These are phyloP conservation scores for Fonsecaea pugnacius DNA, from an alignment of 2,329 filamentous ascomycete genomes.

Conservation along the genomic window DNA sequence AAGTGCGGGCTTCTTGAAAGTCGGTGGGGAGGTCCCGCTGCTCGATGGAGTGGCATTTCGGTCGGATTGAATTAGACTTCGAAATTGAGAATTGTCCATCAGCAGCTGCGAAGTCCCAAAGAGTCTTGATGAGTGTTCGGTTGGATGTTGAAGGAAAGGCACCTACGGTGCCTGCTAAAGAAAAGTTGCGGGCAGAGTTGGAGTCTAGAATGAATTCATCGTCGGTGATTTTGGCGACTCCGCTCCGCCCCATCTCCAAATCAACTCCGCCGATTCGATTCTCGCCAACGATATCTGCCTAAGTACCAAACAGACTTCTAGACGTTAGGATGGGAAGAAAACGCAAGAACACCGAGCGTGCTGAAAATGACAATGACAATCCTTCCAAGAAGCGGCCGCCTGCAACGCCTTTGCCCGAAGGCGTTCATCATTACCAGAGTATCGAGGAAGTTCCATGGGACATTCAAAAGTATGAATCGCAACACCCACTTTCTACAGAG, in stretches of 20 bases:
- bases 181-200: slow-evolving; percentile 1
- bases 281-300: background rate
- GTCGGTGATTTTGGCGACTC: background rate
- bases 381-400: slow-evolving; percentile 20
- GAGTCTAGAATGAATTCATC: slow-evolving; percentile 1
- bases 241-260: background rate
- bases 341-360: slow-evolving; percentile 20
- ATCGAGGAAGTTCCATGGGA: slow-evolving; percentile 76
- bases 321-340: slow-evolving; percentile 23
- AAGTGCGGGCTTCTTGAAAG: slow-evolving; percentile 59
- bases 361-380: slow-evolving; percentile 7
- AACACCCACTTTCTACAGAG: background rate
- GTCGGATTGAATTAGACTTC: slow-evolving; percentile 67
- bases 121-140: background rate
- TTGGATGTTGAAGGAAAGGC: background rate
- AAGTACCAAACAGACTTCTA: slow-evolving; percentile 1
- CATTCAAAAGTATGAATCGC: slow-evolving; percentile 72
- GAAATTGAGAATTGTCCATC: slow-evolving; percentile 98
- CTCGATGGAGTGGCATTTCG: slow-evolving; percentile 9
- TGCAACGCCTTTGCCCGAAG: slow-evolving; percentile 55
- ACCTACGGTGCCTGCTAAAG: background rate
- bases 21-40: slow-evolving; percentile 50
- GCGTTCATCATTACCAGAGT: slow-evolving; percentile 75
- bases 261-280: background rate
- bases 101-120: background rate